These are phyloP conservation scores for Botrytis hyacinthi DNA, from an alignment of 2,329 filamentous ascomycete species.

Conservation along the genomic window DNA sequence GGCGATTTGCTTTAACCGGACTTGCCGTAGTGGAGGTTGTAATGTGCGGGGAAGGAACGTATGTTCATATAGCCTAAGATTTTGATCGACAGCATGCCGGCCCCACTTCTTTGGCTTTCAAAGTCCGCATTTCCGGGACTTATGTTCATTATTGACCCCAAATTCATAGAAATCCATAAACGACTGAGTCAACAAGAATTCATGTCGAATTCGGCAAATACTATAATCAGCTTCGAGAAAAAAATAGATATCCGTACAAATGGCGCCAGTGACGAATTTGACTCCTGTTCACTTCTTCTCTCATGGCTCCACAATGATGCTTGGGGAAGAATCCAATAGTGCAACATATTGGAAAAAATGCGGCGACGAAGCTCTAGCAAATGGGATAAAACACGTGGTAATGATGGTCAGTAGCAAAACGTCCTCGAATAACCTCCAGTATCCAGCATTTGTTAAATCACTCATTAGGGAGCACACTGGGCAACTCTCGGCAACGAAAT, in stretches of 20 bases:
- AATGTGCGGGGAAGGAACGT: not conserved
- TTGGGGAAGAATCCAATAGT: constrained; percentile 60
- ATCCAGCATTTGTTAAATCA: not conserved
- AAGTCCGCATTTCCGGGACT: not conserved
- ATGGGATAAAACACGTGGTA: constrained; percentile 60
- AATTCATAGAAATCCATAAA: not conserved
- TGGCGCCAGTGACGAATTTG: not conserved
- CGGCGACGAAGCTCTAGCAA: constrained; percentile 59
- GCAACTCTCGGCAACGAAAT: constrained; percentile 55
- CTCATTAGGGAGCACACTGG: constrained; percentile 62
- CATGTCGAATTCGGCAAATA: not conserved
- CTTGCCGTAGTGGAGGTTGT: not conserved
- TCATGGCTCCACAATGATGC: constrained; percentile 71
- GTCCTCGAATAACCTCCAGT: not conserved
- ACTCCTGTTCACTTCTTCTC: constrained; percentile 49
- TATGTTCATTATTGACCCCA: not conserved
- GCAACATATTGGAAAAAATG: constrained; percentile 65
- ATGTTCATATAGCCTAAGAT: not conserved
- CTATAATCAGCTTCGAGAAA: not conserved
- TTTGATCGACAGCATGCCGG: not conserved
- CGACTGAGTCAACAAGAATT: not conserved
- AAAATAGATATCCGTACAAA: not conserved
- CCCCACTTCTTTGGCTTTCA: not conserved
- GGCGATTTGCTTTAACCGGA: not conserved
- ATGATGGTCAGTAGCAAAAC: constrained; percentile 57